phyloP scores from a whole-genome alignment of 768 basidiomycete species.

The Collybia sp. region DNA sequence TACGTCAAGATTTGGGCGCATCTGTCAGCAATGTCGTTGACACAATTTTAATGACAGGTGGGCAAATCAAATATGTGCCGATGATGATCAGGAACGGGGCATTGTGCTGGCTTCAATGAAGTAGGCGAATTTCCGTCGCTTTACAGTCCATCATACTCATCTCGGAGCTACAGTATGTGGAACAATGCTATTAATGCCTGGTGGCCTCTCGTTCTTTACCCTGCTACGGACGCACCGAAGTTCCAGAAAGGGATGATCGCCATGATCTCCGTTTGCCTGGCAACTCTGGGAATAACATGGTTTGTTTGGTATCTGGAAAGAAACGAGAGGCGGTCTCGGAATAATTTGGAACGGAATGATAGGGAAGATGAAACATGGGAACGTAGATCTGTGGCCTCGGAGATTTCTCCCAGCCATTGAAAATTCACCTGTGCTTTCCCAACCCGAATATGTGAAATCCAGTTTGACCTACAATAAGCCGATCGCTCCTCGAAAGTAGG shows the following conservation, averaged over 20 bases:
- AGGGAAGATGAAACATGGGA: background rate
- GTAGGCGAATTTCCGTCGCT: conserved; percentile 21
- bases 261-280: conserved; percentile 53
- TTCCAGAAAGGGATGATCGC: conserved; percentile 69
- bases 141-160: background rate
- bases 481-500: too few species aligned
- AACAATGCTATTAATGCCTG: conserved; percentile 65
- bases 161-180: conserved; percentile 46
- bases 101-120: conserved; percentile 78
- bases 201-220: conserved; percentile 71
- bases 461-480: too few species aligned
- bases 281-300: conserved; percentile 52
- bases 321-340: conserved; percentile 19
- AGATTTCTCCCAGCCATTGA: background rate
- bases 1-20: conserved; percentile 21
- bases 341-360: background rate
- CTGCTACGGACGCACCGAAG: conserved; percentile 65
- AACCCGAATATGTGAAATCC: too few species aligned
- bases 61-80: conserved; percentile 75
- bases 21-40: background rate
- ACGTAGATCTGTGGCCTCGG: background rate
- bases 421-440: background rate
- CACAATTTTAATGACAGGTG: conserved; percentile 35
- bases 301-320: conserved; percentile 52
- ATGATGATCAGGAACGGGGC: conserved; percentile 65